Percentiles rank a stretch among this genome's conserved stretches.
Evolutionary conservation across 176 grass and related monocot species (phyloP).

Genomic region (Oryza glaberrima): DNA sequence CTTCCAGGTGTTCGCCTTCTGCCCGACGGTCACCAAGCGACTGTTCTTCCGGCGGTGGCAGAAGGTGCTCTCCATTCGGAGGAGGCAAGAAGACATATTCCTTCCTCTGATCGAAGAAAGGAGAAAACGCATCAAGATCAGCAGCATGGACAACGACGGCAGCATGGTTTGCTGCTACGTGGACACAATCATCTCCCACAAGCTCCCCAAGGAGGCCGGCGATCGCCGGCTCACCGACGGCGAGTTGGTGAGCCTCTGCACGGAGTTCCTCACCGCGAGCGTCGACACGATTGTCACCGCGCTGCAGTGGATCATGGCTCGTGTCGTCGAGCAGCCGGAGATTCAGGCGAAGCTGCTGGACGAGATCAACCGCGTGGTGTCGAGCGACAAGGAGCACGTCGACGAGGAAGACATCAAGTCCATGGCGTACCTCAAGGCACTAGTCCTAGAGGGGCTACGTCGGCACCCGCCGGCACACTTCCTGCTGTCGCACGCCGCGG

Average conservation of each 20-base stretch:
- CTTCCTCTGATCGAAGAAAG: slow-evolving; percentile 47
- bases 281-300: slow-evolving; percentile 45
- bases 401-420: slow-evolving; percentile 12
- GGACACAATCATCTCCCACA: slow-evolving; percentile 28
- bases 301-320: slow-evolving; percentile 53
- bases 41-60: slow-evolving; percentile 50
- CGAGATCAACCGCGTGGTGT: slow-evolving; percentile 24
- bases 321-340: slow-evolving; percentile 15
- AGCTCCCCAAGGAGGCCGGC: slow-evolving; percentile 18
- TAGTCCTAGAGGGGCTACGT: slow-evolving; percentile 46
- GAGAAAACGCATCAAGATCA: neutral
- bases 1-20: slow-evolving; percentile 53
- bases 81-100: slow-evolving; percentile 44
- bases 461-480: slow-evolving; percentile 54
- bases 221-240: slow-evolving; percentile 11
- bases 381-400: neutral
- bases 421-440: slow-evolving; percentile 44
- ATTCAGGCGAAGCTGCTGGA: slow-evolving; percentile 22
- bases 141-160: neutral
- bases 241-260: slow-evolving; percentile 50
- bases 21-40: slow-evolving; percentile 45
- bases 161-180: slow-evolving; percentile 1
- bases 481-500: slow-evolving; percentile 40
- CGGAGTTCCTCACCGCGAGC: slow-evolving; percentile 46
- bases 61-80: slow-evolving; percentile 36